These are phyloP conservation scores for Diversispora eburnea DNA, from an alignment of 192 early-diverging fungal species.

Conservation along the genomic window DNA sequence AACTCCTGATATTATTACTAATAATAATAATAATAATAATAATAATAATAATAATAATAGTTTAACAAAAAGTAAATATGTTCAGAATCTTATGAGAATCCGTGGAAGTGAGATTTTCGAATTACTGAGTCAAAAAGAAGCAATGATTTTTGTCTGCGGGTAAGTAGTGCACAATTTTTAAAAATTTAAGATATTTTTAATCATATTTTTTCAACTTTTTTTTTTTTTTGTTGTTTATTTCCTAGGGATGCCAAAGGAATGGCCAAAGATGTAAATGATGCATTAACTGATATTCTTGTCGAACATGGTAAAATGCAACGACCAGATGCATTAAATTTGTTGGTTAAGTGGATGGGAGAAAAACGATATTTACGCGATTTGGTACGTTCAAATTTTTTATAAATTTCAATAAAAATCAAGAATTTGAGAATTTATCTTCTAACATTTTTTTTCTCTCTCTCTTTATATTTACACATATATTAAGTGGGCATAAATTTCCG, in stretches of 20 bases:
- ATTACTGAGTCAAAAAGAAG: constrained; percentile 55
- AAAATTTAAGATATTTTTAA: not conserved
- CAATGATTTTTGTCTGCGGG: constrained; percentile 75
- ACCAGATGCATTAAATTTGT: constrained; percentile 49
- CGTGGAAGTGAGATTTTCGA: constrained; percentile 54
- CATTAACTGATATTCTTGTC: constrained; percentile 61
- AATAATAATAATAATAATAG: not conserved
- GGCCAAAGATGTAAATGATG: constrained; percentile 82
- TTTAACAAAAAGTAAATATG: constrained; percentile 54
- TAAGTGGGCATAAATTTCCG: too few species aligned
- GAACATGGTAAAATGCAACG: constrained; percentile 47
- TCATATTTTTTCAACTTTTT: too few species aligned
- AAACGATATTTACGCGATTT: constrained; percentile 67
- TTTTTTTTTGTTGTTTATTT: not conserved
- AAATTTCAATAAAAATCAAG: too few species aligned
- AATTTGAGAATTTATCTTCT: too few species aligned
- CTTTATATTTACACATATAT: too few species aligned
- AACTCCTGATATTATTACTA: constrained; percentile 34
- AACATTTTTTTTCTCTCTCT: too few species aligned
- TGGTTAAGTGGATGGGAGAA: constrained; percentile 61
- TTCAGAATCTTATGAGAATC: constrained; percentile 75
- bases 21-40: constrained; percentile 26
- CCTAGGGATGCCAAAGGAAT: constrained; percentile 83
- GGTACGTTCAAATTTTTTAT: constrained; percentile 24
- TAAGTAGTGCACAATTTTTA: constrained; percentile 30